phyloP scores from a whole-genome alignment of 768 basidiomycete genomes.

The Amanita molliuscula region DNA sequence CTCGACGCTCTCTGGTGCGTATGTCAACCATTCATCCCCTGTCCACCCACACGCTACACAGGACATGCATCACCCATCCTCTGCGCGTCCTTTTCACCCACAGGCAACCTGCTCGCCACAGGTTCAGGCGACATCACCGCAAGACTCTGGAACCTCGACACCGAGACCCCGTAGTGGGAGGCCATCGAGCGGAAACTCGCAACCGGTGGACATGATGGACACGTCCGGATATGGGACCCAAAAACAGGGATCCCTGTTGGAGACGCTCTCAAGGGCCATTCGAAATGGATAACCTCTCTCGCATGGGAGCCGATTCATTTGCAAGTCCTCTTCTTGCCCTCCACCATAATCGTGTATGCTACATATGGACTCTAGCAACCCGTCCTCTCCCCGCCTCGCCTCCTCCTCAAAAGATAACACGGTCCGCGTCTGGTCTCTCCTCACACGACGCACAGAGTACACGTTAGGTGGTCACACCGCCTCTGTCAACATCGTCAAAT shows the following conservation, averaged over 20 bases:
- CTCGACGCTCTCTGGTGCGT: conserved; percentile 74
- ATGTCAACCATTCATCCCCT: no score
- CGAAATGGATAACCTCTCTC: conserved; percentile 93
- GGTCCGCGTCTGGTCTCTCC: conserved; percentile 87
- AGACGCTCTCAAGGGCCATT: conserved; percentile 83
- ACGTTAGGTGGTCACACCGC: conserved; percentile 90
- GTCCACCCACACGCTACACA: conserved; percentile 21
- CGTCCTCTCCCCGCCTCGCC: conserved; percentile 72
- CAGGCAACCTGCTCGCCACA: conserved; percentile 83
- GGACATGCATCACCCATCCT: conserved; percentile 90
- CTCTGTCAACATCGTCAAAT: conserved; percentile 89
- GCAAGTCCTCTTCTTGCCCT: conserved; percentile 28
- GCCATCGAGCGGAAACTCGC: conserved; percentile 84
- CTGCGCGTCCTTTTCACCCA: conserved; percentile 93
- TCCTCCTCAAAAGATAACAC: conserved; percentile 96
- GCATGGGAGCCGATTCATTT: conserved; percentile 96
- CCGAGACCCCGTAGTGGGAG: conserved; percentile 96
- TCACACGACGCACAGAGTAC: conserved; percentile 64
- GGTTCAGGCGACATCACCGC: conserved; percentile 93
- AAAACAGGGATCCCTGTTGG: conserved; percentile 84
- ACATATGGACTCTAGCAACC: conserved; percentile 43
- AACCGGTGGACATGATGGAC: conserved; percentile 90
- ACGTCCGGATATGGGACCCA: conserved; percentile 90
- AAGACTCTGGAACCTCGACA: conserved; percentile 89
- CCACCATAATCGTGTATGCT: no score